phyloP scores from a whole-genome alignment of 495 filamentous ascomycete species.

The Annulohypoxylon maeteangense region DNA sequence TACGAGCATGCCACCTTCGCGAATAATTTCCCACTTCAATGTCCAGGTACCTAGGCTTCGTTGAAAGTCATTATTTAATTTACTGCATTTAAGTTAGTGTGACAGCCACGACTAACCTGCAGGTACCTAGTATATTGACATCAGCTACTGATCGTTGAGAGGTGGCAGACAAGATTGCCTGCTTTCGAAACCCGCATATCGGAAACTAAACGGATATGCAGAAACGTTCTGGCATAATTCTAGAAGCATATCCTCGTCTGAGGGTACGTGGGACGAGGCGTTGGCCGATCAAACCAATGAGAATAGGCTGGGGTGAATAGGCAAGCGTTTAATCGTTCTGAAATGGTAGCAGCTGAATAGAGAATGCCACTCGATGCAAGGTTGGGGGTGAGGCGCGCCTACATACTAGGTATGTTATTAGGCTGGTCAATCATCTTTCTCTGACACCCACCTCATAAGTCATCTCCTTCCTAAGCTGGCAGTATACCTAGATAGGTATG shows the following conservation, averaged over 20 bases:
- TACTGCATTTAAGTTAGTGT: neutral
- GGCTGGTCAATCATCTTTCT: conserved; percentile 18
- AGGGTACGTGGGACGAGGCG: neutral
- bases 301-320: conserved; percentile 7
- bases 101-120: conserved; percentile 1
- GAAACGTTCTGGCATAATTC: neutral
- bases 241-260: conserved; percentile 6
- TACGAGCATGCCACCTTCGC: neutral
- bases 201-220: conserved; percentile 15
- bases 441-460: neutral
- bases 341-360: conserved; percentile 19
- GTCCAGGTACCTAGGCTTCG: too few relatives aligned
- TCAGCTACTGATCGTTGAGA: neutral
- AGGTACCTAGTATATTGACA: neutral
- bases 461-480: conserved; percentile 6
- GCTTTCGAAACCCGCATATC: neutral
- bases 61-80: neutral
- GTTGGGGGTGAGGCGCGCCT: conserved; percentile 31
- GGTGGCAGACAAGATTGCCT: neutral
- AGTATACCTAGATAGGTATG: neutral
- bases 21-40: neutral
- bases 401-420: conserved; percentile 1
- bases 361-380: conserved; percentile 19
- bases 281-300: conserved; percentile 17
- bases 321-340: conserved; percentile 24